A percentile compares a stretch with the other conserved stretches of the same genome.
Conservation (phyloP, 2,329 filamentous ascomycete genomes). For the Exophiala xenobiotica region DNA sequence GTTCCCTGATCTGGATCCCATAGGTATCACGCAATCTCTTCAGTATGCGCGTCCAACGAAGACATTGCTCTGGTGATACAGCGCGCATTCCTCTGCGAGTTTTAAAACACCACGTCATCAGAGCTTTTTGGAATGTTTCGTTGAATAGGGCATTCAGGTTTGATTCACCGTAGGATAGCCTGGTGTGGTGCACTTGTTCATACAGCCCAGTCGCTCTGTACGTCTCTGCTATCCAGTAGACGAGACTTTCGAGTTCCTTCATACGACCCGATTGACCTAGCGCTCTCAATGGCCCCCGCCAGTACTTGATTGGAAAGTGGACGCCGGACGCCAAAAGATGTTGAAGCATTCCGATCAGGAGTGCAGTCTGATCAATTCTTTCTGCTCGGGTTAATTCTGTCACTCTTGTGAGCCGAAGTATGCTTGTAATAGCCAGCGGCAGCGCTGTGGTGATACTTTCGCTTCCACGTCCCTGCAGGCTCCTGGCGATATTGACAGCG, state of each 20-base stretch:
- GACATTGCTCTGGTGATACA: conserved; percentile 18
- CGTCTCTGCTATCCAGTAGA: conserved; percentile 26
- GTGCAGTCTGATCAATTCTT: conserved; percentile 27
- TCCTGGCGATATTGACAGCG: conserved; percentile 6
- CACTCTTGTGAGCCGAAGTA: background rate
- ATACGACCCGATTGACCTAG: conserved; percentile 43
- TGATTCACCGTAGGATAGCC: conserved; percentile 4
- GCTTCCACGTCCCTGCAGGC: conserved; percentile 7
- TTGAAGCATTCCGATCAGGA: conserved; percentile 51
- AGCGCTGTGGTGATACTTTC: conserved; percentile 3
- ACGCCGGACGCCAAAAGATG: conserved; percentile 47
- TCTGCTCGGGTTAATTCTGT: background rate
- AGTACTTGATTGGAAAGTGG: conserved; percentile 45
- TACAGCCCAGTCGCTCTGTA: conserved; percentile 15
- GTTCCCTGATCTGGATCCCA: conserved; percentile 19
- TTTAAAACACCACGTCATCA: conserved; percentile 52
- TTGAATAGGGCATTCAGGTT: conserved; percentile 44
- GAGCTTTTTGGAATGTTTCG: conserved; percentile 44
- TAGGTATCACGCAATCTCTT: conserved; percentile 21
- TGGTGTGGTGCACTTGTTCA: background rate
- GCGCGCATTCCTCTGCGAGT: conserved; percentile 13
- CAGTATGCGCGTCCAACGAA: conserved; percentile 24
- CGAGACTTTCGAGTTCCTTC: conserved; percentile 15
- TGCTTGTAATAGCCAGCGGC: background rate
- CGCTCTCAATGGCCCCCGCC: conserved; percentile 60